These are phyloP conservation scores for Ogataea neopini DNA, from an alignment of 805 yeast species.

Conservation along the genomic window DNA sequence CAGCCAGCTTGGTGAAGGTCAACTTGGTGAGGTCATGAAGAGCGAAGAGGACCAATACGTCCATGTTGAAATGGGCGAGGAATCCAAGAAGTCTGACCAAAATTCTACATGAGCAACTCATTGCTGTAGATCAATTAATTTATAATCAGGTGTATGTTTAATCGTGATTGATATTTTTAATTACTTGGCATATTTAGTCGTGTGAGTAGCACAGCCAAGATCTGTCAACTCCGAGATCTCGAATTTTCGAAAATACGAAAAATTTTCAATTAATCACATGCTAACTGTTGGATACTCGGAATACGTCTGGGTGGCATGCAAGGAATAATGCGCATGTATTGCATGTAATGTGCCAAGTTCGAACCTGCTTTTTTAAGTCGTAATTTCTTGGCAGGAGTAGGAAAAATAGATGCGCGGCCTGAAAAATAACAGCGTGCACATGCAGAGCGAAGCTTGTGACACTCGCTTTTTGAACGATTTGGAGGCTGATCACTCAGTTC, in stretches of 20 bases:
- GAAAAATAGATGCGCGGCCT: background rate
- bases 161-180: no score
- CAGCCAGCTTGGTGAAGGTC: constrained; percentile 49
- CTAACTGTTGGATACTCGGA: background rate
- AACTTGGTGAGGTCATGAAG: constrained; percentile 25
- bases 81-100: constrained; percentile 1
- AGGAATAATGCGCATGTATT: background rate
- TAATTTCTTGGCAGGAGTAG: background rate
- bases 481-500: no score
- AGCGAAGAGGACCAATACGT: constrained; percentile 2
- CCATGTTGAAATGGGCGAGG: constrained; percentile 12
- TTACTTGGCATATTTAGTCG: no score
- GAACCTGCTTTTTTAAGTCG: background rate
- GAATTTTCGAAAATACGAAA: background rate
- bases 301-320: background rate
- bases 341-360: background rate
- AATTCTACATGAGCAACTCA: no score
- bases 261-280: background rate
- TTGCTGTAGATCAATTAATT: background rate
- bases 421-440: no score
- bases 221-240: constrained; percentile 1
- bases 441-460: no score
- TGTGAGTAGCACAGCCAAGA: constrained; percentile 1
- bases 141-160: background rate
- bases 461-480: no score